Evolutionary conservation across 257 asterid species (phyloP).

Genomic region (Perilla frutescens): DNA sequence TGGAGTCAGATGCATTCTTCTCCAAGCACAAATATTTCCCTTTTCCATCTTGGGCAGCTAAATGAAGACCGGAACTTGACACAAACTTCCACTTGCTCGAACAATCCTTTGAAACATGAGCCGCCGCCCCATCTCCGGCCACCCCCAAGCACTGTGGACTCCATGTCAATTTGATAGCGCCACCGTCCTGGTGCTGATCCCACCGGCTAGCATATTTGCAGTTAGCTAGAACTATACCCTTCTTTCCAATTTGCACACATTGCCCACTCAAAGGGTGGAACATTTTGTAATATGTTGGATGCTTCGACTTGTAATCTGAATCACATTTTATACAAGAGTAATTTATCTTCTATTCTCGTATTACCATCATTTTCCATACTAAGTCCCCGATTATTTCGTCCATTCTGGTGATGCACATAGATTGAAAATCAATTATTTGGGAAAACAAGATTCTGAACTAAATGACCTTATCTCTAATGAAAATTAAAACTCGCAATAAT

Average conservation of each 20-base stretch:
- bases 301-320: slow-evolving; percentile 49
- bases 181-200: slow-evolving; percentile 47
- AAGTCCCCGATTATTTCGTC: no score
- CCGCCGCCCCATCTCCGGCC: slow-evolving; percentile 44
- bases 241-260: slow-evolving; percentile 37
- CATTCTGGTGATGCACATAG: no score
- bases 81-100: slow-evolving; percentile 51
- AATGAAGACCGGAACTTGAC: slow-evolving; percentile 56
- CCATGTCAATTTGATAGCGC: slow-evolving; percentile 45
- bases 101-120: slow-evolving; percentile 48
- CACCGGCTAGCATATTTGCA: slow-evolving; percentile 49
- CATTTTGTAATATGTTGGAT: slow-evolving; percentile 41
- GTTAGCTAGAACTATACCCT: slow-evolving; percentile 22
- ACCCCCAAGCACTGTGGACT: slow-evolving; percentile 43
- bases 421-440: no score
- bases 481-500: no score
- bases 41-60: slow-evolving; percentile 46
- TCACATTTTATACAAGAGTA: no score
- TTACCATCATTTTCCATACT: no score
- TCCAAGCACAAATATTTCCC: slow-evolving; percentile 67
- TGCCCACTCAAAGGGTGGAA: slow-evolving; percentile 71
- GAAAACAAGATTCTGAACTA: no score
- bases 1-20: slow-evolving; percentile 32
- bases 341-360: no score
- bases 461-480: no score